A percentile compares a stretch with the other conserved stretches of the same genome.
These are phyloP conservation scores for Pythium scleroteichum DNA, from an alignment of 352 stramenopile genomes.

Conservation along the genomic window DNA sequence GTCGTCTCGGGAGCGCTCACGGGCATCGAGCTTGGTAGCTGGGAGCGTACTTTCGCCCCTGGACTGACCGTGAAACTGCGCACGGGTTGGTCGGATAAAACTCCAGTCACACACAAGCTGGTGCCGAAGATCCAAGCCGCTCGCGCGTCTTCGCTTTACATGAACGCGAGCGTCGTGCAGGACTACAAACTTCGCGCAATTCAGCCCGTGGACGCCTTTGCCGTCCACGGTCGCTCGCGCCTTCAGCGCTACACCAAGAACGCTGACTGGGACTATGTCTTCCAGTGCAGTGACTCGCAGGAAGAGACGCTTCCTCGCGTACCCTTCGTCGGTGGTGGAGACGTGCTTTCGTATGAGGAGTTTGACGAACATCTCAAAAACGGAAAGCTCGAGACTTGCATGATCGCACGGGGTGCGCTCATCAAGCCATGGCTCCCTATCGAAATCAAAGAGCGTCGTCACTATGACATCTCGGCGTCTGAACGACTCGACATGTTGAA, in stretches of 20 bases:
- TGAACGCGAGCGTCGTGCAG: conserved; percentile 79
- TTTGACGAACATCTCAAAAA: conserved; percentile 84
- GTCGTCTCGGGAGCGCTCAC: conserved; percentile 89
- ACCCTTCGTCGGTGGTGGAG: conserved; percentile 92
- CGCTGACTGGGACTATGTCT: conserved; percentile 99
- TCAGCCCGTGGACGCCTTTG: conserved; percentile 75
- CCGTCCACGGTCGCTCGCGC: conserved; percentile 96
- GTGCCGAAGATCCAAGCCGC: conserved; percentile 88
- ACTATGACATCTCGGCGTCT: conserved; percentile 96
- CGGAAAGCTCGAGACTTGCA: conserved; percentile 86
- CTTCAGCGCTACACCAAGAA: conserved; percentile 97
- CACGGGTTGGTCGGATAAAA: conserved; percentile 96
- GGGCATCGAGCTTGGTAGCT: conserved; percentile 71
- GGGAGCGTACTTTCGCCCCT: conserved; percentile 33
- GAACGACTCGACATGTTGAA: conserved; percentile 97
- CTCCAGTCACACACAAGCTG: conserved; percentile 94
- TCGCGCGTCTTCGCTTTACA: conserved; percentile 57
- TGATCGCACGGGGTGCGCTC: conserved; percentile 92
- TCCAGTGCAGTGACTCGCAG: conserved; percentile 80
- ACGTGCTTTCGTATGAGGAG: conserved; percentile 86
- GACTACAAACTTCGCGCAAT: conserved; percentile 70
- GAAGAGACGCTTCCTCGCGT: conserved; percentile 42
- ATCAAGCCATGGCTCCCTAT: conserved; percentile 99
- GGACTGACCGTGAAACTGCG: conserved; percentile 98
- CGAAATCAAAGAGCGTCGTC: conserved; percentile 98